Evolutionary conservation across 805 yeast species (phyloP), one percentile per base, ranked within the genome.

Genomic region (Lipomyces sp.): DNA sequence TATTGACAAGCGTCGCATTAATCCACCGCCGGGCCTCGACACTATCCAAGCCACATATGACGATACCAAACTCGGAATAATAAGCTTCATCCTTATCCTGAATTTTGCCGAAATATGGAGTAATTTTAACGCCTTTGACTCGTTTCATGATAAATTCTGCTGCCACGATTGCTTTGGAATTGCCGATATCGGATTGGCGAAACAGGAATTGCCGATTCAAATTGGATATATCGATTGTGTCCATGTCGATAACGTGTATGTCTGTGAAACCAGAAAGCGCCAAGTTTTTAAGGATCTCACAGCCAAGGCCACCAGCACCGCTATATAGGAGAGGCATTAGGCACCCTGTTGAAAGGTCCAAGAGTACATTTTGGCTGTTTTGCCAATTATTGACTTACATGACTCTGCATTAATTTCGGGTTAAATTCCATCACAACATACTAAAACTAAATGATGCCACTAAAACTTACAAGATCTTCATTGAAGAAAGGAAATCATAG

Each of bases 11-110:
- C 13, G 85, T 83, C 13, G 84, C 80, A 77, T 94, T 94, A 69
- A 94, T 89, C 94, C 96, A 93, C 59, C 98, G 79, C 48, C 99
- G 81, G 0, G 98, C 97, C 73, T 88, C 94, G 4, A 95, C 88
- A 60, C 90, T 86, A 76, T 94, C 99, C 59, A 94, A 80, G 0
- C 98, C 98, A 67, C 97, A 90, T 1, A 94, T 82, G 0, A 95
- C 86, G 53, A 91, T 81, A 7, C 85, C 82, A 75, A 93, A 94
- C 69, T 84, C 85, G 69, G 79, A 75, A 76, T 91, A 90, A 73
- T 86, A 95, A 0, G 81, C 84, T 18, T 79, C 80, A 48, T 84
- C 83, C 72, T 87, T 84, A 67, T 87, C 87, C 70, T 87, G 89
- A 66, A 94, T 86, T 71, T 83, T 85, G 8, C 88, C 85, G 72